Evolutionary conservation across 2,329 filamentous ascomycete species (phyloP).

Genomic region (Paracoccidioides brasiliensis): DNA sequence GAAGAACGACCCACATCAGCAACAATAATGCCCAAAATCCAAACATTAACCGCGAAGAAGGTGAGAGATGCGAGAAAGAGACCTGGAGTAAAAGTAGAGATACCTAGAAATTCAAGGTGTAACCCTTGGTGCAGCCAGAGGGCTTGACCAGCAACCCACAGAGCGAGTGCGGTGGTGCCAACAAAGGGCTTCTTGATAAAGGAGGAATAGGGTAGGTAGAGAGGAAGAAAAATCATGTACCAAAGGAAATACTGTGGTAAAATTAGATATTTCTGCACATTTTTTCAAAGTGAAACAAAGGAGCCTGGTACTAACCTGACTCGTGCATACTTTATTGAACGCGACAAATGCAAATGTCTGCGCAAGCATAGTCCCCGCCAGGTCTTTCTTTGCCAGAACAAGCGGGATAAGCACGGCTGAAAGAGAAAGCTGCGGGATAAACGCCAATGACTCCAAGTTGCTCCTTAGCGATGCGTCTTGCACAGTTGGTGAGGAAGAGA

Average conservation of each 20-base stretch:
- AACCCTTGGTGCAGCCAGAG: constrained; percentile 66
- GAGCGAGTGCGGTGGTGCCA: constrained; percentile 50
- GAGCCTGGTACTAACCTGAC: constrained; percentile 52
- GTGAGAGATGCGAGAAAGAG: constrained; percentile 61
- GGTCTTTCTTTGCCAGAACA: constrained; percentile 62
- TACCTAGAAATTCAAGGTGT: constrained; percentile 63
- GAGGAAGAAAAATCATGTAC: constrained; percentile 88
- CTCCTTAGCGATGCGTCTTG: constrained; percentile 10
- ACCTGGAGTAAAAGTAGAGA: constrained; percentile 72
- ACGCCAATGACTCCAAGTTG: constrained; percentile 65
- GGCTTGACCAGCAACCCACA: constrained; percentile 68
- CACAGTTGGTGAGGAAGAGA: constrained; percentile 53
- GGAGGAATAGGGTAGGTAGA: constrained; percentile 73
- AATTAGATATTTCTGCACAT: too few species aligned
- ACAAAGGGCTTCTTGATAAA: constrained; percentile 47
- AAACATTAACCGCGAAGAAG: constrained; percentile 79
- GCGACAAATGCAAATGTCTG: constrained; percentile 96
- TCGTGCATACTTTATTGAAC: constrained; percentile 98
- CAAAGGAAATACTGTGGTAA: constrained; percentile 76
- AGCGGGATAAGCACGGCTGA: constrained; percentile 65
- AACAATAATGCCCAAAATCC: constrained; percentile 73
- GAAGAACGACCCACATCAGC: constrained; percentile 40
- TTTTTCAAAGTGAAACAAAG: not conserved
- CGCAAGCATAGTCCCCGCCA: constrained; percentile 74
- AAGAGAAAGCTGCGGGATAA: constrained; percentile 74